Evolutionary conservation across 208 protist species (phyloP), one percentile per base, ranked within the genome.

Genomic region (Leishmania gerbilli): DNA sequence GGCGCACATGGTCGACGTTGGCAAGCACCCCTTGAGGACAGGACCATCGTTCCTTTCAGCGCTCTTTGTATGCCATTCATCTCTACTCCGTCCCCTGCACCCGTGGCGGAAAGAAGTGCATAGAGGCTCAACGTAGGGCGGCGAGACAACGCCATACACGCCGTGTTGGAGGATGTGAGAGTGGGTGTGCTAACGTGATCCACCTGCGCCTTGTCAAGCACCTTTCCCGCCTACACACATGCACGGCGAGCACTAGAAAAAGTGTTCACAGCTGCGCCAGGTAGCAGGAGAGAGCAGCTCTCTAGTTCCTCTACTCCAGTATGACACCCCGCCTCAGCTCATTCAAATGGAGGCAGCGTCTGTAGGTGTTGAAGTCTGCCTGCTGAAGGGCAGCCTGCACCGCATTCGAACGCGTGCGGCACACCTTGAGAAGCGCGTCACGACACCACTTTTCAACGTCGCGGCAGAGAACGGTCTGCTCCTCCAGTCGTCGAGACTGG

Each of bases 301-400:
- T 58, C 47, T 58, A 62, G 58, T 19, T n/a, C 31, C 40, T 83
- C 58, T 83, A 72, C n/a, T 90, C 90, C 56, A 93, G 86, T 47
- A 84, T 85, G 24, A 96, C 53, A 21, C 79, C 67, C 92, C 92
- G 95, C 79, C 93, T 93, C 42, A 97, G 84, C 77, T 96, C 92
- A 78, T 97, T 92, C n/a, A 96, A 78, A 51, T 77, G 87, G n/a
- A 95, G 80, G 65, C 80, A 82, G 31, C 67, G 58, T 31, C 94
- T 92, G 74, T 93, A 95, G 8, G 65, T 77, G 45, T 90, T 92
- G 74, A 90, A 97, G 62, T 95, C 84, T 6, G 88, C 79, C 1
- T 79, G 19, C 51, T 74, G 58, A n/a, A 96, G 68, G 8, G 87
- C 81, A 67, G 76, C 89, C 24, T 64, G 68, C 11, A 82, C 76